phyloP scores from a whole-genome alignment of 2,329 filamentous ascomycete genomes.

The Ceratocystis alfenasii region DNA sequence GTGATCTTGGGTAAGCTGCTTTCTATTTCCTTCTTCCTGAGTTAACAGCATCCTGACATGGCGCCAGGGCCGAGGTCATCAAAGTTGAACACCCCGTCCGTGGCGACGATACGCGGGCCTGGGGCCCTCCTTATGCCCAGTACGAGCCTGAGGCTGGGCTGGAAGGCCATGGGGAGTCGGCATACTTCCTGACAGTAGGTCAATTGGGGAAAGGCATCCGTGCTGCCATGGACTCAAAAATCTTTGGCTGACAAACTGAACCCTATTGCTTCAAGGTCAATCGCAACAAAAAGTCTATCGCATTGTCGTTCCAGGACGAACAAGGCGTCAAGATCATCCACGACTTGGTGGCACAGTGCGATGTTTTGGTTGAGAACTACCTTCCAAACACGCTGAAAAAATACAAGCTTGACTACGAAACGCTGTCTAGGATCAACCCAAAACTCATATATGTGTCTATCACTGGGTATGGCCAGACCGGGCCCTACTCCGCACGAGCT shows the following conservation, averaged over 20 bases:
- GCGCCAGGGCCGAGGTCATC: slow-evolving; percentile 74
- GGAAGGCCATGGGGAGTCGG: slow-evolving; percentile 74
- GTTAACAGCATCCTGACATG: not conserved
- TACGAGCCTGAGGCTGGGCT: slow-evolving; percentile 51
- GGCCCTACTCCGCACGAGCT: slow-evolving; percentile 73
- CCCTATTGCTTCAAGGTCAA: slow-evolving; percentile 53
- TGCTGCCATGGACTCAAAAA: not conserved
- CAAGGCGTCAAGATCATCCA: slow-evolving; percentile 79
- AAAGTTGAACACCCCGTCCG: slow-evolving; percentile 89
- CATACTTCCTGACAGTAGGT: slow-evolving; percentile 77
- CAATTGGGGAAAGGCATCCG: not conserved
- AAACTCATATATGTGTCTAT: slow-evolving; percentile 87
- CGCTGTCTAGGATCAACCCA: slow-evolving; percentile 70
- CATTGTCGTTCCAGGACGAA: slow-evolving; percentile 76
- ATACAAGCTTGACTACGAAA: slow-evolving; percentile 80
- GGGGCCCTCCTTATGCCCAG: slow-evolving; percentile 86
- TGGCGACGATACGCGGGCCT: slow-evolving; percentile 88
- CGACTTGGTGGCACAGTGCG: slow-evolving; percentile 68
- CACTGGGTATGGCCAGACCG: slow-evolving; percentile 92
- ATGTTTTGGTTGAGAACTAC: slow-evolving; percentile 95
- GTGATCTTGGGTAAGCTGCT: slow-evolving; percentile 71
- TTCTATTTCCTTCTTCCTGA: not conserved
- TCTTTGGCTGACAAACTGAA: not conserved
- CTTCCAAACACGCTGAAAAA: slow-evolving; percentile 80
- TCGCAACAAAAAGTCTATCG: slow-evolving; percentile 92